phyloP scores from a whole-genome alignment of 331 rosid genomes.

The Stylosanthes scabra region DNA sequence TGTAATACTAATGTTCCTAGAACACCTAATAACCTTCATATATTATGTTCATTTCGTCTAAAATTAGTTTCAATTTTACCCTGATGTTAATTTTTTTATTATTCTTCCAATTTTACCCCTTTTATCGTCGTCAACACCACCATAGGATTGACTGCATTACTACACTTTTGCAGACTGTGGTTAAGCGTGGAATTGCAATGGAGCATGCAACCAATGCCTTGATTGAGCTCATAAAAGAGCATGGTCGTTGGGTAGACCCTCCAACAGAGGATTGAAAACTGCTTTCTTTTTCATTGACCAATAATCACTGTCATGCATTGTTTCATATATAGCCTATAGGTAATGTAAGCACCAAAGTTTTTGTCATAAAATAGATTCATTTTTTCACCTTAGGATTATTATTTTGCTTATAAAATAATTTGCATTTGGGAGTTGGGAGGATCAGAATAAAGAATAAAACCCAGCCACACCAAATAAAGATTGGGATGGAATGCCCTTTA shows the following conservation, averaged over 20 bases:
- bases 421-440: not conserved
- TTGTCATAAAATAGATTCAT: not conserved
- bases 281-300: not conserved
- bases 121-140: too few species aligned
- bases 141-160: conserved; percentile 16
- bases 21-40: too few species aligned
- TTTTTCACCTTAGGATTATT: too few species aligned
- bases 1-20: too few species aligned
- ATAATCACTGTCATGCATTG: not conserved
- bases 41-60: too few species aligned
- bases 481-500: not conserved
- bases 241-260: conserved; percentile 96
- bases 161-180: conserved; percentile 66
- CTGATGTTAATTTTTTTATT: too few species aligned
- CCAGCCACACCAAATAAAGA: not conserved
- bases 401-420: not conserved
- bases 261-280: conserved; percentile 64
- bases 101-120: too few species aligned
- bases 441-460: conserved; percentile 16
- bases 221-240: conserved; percentile 89
- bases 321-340: not conserved
- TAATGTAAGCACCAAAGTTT: conserved; percentile 4
- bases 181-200: conserved; percentile 94
- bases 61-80: too few species aligned
- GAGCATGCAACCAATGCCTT: conserved; percentile 93